These are phyloP conservation scores for Aspergillus ochraceus DNA, from an alignment of 2,329 filamentous ascomycete species.

Conservation along the genomic window DNA sequence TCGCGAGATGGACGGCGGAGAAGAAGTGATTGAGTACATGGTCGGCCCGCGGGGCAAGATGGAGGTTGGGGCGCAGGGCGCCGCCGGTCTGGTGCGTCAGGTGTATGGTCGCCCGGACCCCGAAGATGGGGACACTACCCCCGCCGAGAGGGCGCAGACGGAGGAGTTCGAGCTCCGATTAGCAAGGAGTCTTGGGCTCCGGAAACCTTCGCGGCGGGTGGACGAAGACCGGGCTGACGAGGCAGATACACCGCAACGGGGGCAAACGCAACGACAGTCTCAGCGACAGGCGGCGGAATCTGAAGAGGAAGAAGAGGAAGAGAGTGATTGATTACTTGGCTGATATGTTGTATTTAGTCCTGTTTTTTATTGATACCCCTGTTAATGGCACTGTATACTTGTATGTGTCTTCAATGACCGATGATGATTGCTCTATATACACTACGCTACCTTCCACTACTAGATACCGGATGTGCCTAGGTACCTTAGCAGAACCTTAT, in stretches of 20 bases:
- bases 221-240: slow-evolving; percentile 9
- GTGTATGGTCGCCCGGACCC: slow-evolving; percentile 49
- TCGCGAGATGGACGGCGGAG: slow-evolving; percentile 67
- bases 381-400: neutral
- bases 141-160: slow-evolving; percentile 35
- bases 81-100: slow-evolving; percentile 65
- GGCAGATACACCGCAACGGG: neutral
- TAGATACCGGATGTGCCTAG: too few species aligned
- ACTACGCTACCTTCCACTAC: too few species aligned
- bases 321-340: neutral
- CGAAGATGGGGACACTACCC: slow-evolving; percentile 18
- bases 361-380: neutral
- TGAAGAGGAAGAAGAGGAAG: slow-evolving; percentile 1
- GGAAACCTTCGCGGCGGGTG: slow-evolving; percentile 11
- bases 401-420: neutral
- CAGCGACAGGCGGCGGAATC: slow-evolving; percentile 1
- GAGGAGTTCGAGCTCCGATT: slow-evolving; percentile 63
- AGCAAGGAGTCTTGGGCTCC: slow-evolving; percentile 61
- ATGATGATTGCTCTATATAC: neutral
- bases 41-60: slow-evolving; percentile 82
- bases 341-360: neutral
- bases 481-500: too few species aligned
- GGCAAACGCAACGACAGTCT: slow-evolving; percentile 4
- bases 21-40: slow-evolving; percentile 77
- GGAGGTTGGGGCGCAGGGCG: slow-evolving; percentile 76